These are phyloP conservation scores for Neurospora sp. DNA, from an alignment of 495 filamentous ascomycete species.

Conservation along the genomic window DNA sequence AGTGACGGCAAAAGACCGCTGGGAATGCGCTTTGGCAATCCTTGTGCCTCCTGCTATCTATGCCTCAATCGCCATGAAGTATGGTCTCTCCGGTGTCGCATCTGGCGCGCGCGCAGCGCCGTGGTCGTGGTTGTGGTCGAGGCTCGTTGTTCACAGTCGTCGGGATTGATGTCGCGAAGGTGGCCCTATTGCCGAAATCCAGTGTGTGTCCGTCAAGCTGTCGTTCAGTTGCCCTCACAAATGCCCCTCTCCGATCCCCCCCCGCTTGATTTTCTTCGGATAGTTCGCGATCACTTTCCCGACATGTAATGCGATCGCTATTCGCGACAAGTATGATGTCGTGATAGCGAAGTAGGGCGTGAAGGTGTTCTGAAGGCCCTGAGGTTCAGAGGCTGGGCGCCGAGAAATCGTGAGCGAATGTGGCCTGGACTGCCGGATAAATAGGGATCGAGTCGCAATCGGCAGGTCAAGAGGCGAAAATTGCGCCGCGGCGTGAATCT, in stretches of 20 bases:
- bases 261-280: background rate
- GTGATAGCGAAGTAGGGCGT: background rate
- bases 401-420: slow-evolving; percentile 20
- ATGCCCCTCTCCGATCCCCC: background rate
- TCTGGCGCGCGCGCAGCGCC: background rate
- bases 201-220: background rate
- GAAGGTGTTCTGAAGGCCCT: background rate
- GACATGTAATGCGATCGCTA: background rate
- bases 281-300: background rate
- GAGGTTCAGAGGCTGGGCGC: slow-evolving; percentile 22
- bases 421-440: background rate
- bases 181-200: background rate
- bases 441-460: background rate
- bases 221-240: background rate
- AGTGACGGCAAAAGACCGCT: slow-evolving; percentile 12
- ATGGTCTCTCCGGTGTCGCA: slow-evolving; percentile 2
- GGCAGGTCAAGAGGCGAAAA: background rate
- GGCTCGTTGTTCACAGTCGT: background rate
- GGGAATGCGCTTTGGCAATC: slow-evolving; percentile 11
- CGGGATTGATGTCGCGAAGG: background rate
- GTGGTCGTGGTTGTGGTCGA: background rate
- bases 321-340: background rate
- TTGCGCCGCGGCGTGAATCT: background rate
- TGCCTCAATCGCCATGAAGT: slow-evolving; percentile 25
- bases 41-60: slow-evolving; percentile 20